Evolutionary conservation across 192 early-diverging fungal species (phyloP).

Genomic region (Obelidium mucronatum): DNA sequence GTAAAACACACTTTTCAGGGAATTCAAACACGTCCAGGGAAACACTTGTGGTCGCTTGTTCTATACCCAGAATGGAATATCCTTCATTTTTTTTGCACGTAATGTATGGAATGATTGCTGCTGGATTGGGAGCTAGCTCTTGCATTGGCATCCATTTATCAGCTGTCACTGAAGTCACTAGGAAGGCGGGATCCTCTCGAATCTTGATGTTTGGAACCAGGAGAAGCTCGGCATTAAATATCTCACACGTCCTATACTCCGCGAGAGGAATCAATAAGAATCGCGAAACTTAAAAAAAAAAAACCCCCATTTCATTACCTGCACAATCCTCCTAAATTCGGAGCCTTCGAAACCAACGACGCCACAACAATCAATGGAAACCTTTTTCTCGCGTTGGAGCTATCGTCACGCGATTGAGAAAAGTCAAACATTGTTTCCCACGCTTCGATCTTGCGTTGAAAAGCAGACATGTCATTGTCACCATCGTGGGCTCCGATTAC

Average conservation of each 20-base stretch:
- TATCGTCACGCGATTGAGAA: slow-evolving; percentile 8
- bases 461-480: slow-evolving; percentile 22
- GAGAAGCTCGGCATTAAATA: slow-evolving; percentile 64
- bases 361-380: slow-evolving; percentile 67
- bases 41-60: slow-evolving; percentile 65
- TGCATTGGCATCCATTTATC: slow-evolving; percentile 70
- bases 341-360: slow-evolving; percentile 57
- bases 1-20: slow-evolving; percentile 59
- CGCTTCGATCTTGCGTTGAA: slow-evolving; percentile 69
- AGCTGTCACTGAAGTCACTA: slow-evolving; percentile 57
- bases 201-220: slow-evolving; percentile 52
- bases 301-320: no score
- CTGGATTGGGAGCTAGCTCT: slow-evolving; percentile 39
- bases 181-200: slow-evolving; percentile 57
- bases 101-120: slow-evolving; percentile 40
- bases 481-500: no score
- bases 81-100: slow-evolving; percentile 56
- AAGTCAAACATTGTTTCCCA: slow-evolving; percentile 69
- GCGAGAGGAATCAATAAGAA: no score
- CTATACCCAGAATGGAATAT: slow-evolving; percentile 62
- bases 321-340: slow-evolving; percentile 65
- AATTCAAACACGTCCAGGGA: slow-evolving; percentile 59
- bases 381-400: slow-evolving; percentile 16
- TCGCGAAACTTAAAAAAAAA: no score
- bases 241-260: slow-evolving; percentile 66